Base-by-base conservation (phyloP, 495 filamentous ascomycete genomes). In the Eremomyces bilateralis region DNA sequence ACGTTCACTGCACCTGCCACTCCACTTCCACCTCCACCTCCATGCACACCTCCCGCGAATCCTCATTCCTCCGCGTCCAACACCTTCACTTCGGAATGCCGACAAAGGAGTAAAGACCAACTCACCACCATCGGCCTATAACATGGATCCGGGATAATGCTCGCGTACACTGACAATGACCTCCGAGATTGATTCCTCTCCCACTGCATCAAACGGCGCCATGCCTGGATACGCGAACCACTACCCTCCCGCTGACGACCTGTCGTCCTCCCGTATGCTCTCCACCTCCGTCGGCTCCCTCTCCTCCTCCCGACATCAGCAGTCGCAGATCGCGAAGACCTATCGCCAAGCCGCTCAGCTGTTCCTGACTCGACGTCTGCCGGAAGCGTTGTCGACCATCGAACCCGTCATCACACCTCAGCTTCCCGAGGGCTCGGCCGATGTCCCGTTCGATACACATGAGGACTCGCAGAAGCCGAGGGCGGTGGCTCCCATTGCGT, bases 281-380 rank as follows among this genome's bases (percentile, higher is more conserved):
- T 56, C 54, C 36, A 51, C 54, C 24, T 64, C 67, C 36, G 47
- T 64, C 21, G 62, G 59, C 33, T 59, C 63, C 29, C 48, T 65
- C 19, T 61, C 70, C 31, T 64, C 73, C 42, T 54, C 56, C 40
- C 65, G 69, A 19, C 59, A 63, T 33, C 58, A 58, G 21, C 59
- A 68, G 21, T 62, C 61, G n/a, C 65, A 71, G 42, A 71, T 82
- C 42, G 73, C 75, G 31, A 84, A 82, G 51, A 64, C 78, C 3
- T 94, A 92, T 58, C 76, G 83, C 40, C 80, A 85, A 56, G 78
- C 85, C 29, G 82, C 80, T 8, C 75, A 81, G 39, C 69, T 94
- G 4, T 97, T 85, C 54, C 59, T 97, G 27, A 95, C 90, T 47
- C 81, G 85, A 47, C 76, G 85, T 8, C 61, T 95, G 28, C 73